Percentiles rank a stretch among this genome's conserved stretches.
phyloP scores from a whole-genome alignment of 306 rosid species.

The apple (Malus domestica) region ASM211411v1 NC_041789.1:26151501-26152000 shows the following conservation, averaged over 20 bases:
- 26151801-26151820: background rate
- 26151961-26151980: conserved; percentile 78
- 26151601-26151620: background rate
- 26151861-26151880: conserved; percentile 77
- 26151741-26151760: background rate
- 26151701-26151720: background rate
- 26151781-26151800: background rate
- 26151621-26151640: background rate
- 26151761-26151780: background rate
- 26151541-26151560: conserved; percentile 31
- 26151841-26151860: conserved; percentile 27
- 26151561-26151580: background rate
- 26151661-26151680: background rate
- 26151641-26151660: background rate
- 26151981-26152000: conserved; percentile 42
- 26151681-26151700: background rate
- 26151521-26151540: conserved; percentile 60
- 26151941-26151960: conserved; percentile 86
- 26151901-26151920: conserved; percentile 76
- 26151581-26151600: background rate
- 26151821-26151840: background rate
- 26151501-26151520: conserved; percentile 44
- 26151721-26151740: background rate
- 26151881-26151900: conserved; percentile 72
- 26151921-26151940: conserved; percentile 46